phyloP scores from a whole-genome alignment of 1,139 yeast species.

The Kodamaea fungicola region DNA sequence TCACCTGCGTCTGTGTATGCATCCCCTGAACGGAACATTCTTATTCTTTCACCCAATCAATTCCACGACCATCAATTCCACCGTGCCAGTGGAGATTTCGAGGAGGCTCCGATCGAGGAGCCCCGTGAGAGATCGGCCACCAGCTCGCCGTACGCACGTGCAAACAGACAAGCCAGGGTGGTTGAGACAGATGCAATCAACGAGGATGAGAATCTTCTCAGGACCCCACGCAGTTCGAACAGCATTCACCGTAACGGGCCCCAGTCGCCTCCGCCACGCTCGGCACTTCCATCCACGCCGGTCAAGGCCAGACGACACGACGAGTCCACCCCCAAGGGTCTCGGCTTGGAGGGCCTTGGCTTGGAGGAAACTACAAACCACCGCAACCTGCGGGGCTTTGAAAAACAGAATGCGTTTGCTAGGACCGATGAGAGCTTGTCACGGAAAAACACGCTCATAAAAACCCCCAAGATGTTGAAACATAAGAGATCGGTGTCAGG shows the following conservation, averaged over 20 bases:
- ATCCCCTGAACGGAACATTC: slow-evolving; percentile 25
- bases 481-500: slow-evolving; percentile 45
- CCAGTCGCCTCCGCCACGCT: slow-evolving; percentile 35
- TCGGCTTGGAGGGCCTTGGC: slow-evolving; percentile 38
- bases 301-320: slow-evolving; percentile 9
- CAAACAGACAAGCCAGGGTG: slow-evolving; percentile 46
- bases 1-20: slow-evolving; percentile 3
- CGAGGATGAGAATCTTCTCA: slow-evolving; percentile 15
- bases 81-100: slow-evolving; percentile 11
- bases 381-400: slow-evolving; percentile 6
- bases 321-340: slow-evolving; percentile 28
- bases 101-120: slow-evolving; percentile 1
- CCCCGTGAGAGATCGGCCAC: slow-evolving; percentile 23
- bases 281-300: slow-evolving; percentile 27
- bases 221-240: slow-evolving; percentile 14
- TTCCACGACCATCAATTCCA: slow-evolving; percentile 36
- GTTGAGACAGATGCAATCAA: slow-evolving; percentile 35
- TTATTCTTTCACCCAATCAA: slow-evolving; percentile 42
- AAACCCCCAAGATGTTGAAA: slow-evolving; percentile 33
- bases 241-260: slow-evolving; percentile 1
- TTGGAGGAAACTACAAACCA: background rate
- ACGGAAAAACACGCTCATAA: slow-evolving; percentile 28
- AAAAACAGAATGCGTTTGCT: slow-evolving; percentile 6
- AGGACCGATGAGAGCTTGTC: slow-evolving; percentile 9
- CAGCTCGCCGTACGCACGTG: slow-evolving; percentile 43